Base-by-base conservation (phyloP, 1,284 basidiomycete species). In the Marasmius fiardii region DNA sequence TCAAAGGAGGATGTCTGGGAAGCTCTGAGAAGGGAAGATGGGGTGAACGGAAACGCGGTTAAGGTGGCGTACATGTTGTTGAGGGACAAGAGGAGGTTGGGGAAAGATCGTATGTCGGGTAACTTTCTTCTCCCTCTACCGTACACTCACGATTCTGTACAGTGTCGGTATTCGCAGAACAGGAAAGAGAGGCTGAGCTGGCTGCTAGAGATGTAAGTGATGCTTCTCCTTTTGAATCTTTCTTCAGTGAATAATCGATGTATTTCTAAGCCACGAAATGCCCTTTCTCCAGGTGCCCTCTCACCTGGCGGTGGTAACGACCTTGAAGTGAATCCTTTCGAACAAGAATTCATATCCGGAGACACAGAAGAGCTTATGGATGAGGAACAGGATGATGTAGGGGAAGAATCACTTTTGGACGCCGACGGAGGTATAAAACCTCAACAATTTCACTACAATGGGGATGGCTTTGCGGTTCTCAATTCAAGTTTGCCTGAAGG, bases 51-150 rank as follows among this genome's bases (percentile, higher is more conserved):
- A 43, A 97, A 98, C 67, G 91, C 94, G 57, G 89, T 98, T 68
- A 96, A 98, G 72, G 95, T 99, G 16, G 95, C 96, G 0, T 99
- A 98, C 70, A 88, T 96, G 82, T 79, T 98, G 1, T 79, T 97
- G 53, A 78, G 94, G 53, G 96, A 98, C 68, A 95, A 96, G 73
- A 82, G 87, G 63, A 77, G 94, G 43, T 82, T 92, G 58, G 84
- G 94, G n/a, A 85, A 88, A 68, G 91, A 92, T 70, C 72, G 90
- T 88, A 61, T 74, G 85, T 74, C 14, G 34, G 35, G 52, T 41
- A 50, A 21, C 53, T 43, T 21, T 49, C 24, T 39, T 57, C 33
- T 41, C 51, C 33, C 50, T 55, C 20, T 43, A 39, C n/a, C n/a
- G n/a, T 49, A 4, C 60, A 52, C 57, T 68, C 33, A 70, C 52